phyloP scores from a whole-genome alignment of 1,139 yeast species.

The Diutina siamensis region DNA sequence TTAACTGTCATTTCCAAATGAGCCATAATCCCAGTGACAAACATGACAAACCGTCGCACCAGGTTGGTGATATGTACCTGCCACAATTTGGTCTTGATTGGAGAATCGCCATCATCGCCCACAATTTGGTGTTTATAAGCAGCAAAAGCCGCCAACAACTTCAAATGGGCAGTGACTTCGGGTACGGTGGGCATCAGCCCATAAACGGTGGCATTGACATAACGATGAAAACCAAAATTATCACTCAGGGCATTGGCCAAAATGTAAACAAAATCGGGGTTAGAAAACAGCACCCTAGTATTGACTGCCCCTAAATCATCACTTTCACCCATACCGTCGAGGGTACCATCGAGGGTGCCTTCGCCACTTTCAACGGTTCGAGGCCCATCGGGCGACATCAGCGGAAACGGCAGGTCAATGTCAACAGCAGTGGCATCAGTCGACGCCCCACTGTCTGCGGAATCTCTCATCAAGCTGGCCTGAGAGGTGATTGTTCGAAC shows the following conservation, averaged over 20 bases:
- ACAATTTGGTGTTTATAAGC: not conserved
- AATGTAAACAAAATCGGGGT: conserved; percentile 1
- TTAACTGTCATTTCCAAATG: not conserved
- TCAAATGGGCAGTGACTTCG: conserved; percentile 5
- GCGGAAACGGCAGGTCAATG: not conserved
- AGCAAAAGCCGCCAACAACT: not conserved
- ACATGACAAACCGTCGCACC: conserved; percentile 19
- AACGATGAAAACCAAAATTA: conserved; percentile 1
- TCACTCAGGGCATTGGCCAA: conserved; percentile 1
- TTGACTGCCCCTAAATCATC: not conserved
- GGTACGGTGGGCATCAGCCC: conserved; percentile 5
- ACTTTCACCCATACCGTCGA: not conserved
- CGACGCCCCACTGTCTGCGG: not conserved
- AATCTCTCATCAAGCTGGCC: not conserved
- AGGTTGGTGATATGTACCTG: conserved; percentile 19
- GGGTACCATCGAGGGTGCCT: too few relatives aligned
- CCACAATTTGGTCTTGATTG: conserved; percentile 16
- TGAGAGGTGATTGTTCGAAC: too few relatives aligned
- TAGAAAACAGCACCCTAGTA: conserved; percentile 5
- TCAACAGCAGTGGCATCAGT: conserved; percentile 1
- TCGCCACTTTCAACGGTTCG: too few relatives aligned
- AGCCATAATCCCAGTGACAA: conserved; percentile 14
- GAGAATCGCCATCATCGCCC: not conserved
- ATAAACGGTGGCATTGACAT: not conserved
- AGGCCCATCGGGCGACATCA: not conserved